Evolutionary conservation across 2,329 filamentous ascomycete species (phyloP).

Genomic region (Phyllosticta paracitricarpa): DNA sequence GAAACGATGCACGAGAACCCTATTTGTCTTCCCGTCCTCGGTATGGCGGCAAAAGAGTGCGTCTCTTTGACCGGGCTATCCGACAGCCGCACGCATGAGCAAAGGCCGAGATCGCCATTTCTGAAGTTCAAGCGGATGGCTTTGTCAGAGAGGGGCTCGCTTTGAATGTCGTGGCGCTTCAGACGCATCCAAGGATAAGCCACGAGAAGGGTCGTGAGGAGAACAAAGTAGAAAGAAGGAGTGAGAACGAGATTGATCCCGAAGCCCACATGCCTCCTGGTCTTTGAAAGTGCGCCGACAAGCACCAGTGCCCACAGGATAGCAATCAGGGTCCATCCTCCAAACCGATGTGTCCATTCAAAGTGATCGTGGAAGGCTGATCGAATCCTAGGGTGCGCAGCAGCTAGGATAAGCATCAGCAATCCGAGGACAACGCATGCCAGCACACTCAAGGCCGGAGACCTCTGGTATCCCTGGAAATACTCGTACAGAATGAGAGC

Average conservation of each 20-base stretch:
- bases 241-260: conserved; percentile 34
- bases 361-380: conserved; percentile 22
- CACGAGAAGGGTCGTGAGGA: conserved; percentile 53
- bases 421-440: conserved; percentile 17
- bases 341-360: conserved; percentile 26
- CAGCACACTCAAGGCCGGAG: conserved; percentile 13
- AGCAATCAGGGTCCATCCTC: conserved; percentile 22
- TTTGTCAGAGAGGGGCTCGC: conserved; percentile 60
- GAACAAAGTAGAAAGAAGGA: conserved; percentile 60
- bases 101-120: background rate
- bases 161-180: conserved; percentile 53
- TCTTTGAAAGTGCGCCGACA: conserved; percentile 5
- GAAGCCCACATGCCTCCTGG: conserved; percentile 13
- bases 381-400: conserved; percentile 19
- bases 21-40: conserved; percentile 16
- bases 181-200: conserved; percentile 65
- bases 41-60: conserved; percentile 30
- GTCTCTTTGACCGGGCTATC: conserved; percentile 22
- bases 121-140: conserved; percentile 54
- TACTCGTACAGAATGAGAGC: conserved; percentile 21
- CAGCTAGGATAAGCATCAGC: conserved; percentile 17
- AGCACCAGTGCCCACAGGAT: conserved; percentile 23
- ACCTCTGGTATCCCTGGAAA: conserved; percentile 8
- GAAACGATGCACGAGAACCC: conserved; percentile 23
- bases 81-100: conserved; percentile 3